Evolutionary conservation across 2,329 filamentous ascomycete species (phyloP), one percentile per base, ranked within the genome.

Genomic region (Pseudogymnoascus sp.): DNA sequence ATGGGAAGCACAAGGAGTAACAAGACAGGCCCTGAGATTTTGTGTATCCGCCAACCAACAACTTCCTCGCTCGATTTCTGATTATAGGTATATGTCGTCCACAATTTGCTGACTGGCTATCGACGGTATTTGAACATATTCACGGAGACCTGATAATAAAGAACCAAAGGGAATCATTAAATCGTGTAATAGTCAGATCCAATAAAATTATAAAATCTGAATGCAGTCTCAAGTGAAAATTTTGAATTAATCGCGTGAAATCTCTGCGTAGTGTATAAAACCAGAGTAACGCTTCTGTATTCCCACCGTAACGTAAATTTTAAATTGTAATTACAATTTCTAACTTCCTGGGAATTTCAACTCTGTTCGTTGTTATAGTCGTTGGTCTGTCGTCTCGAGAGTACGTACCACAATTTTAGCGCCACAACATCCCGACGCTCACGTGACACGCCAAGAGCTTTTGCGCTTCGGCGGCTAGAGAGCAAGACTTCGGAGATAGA

Each of bases 401-500:
- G 23, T 54, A 31, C 25, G 48, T 16, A 54, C 48, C n/a, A 54
- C 48, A 54, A 31, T 31, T 54, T 54, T 31, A 54, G 25, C 48
- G 25, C 48, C 25, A 16, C 48, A 54, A 13, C 8, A 31, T 54
- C n/a, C 14, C n/a, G 25, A 28, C 4, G 5, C 13, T 61, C 57
- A 61, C 57, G 57, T 61, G 57, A 61, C 25, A 16, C 37, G 34
- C 57, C 57, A 37, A 61, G 57, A 61, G 57, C 57, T 61, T 61
- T 61, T 61, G 57, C 57, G 34, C 34, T 61, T 41, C 57, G 57
- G 60, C 63, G 57, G 37, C 57, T 54, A 62, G 19, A 41, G 54
- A 64, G 37, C 63, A 60, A 60, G 57, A 39, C 41, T 66, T 63
- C 62, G 62, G 62, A 62, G 36, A 51, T 60, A 8, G 28, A 43